Evolutionary conservation across 2,329 filamentous ascomycete genomes (phyloP).

Genomic region (Tolypocladium pustulatum): DNA sequence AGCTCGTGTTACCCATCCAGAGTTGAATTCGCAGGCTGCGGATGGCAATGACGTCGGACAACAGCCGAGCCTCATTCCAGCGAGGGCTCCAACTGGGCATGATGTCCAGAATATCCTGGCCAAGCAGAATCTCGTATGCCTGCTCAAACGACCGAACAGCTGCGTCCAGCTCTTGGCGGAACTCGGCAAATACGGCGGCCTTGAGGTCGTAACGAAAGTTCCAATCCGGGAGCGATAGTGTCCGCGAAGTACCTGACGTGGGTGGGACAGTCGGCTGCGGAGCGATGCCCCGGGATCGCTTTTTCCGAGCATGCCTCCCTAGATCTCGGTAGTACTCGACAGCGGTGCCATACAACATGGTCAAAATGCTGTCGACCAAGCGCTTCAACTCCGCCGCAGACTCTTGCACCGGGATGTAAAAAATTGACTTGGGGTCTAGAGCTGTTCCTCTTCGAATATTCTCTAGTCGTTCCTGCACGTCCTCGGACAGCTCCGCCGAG

Average conservation of each 20-base stretch:
- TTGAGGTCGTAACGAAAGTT: conserved; percentile 94
- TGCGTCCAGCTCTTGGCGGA: conserved; percentile 83
- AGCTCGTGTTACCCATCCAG: conserved; percentile 68
- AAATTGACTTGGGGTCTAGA: conserved; percentile 74
- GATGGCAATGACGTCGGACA: conserved; percentile 73
- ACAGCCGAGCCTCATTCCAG: conserved; percentile 84
- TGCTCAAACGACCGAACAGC: conserved; percentile 78
- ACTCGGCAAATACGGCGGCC: conserved; percentile 80
- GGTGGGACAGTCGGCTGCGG: conserved; percentile 76
- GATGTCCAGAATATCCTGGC: conserved; percentile 73
- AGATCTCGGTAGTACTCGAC: conserved; percentile 91
- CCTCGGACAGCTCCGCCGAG: conserved; percentile 48
- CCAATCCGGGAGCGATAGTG: conserved; percentile 79
- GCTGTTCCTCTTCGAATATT: conserved; percentile 70
- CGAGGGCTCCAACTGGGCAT: conserved; percentile 83
- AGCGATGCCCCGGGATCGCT: conserved; percentile 67
- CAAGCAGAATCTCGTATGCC: conserved; percentile 75
- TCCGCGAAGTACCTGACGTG: conserved; percentile 74
- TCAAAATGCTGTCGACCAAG: conserved; percentile 64
- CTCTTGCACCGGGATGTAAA: conserved; percentile 68
- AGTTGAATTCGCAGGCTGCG: conserved; percentile 74
- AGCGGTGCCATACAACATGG: conserved; percentile 60
- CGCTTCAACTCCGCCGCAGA: conserved; percentile 61
- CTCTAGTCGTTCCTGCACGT: conserved; percentile 57
- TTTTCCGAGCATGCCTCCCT: conserved; percentile 83